Base-by-base conservation (phyloP, 202 grass and related monocot genomes). In the Setaria viridis region DNA sequence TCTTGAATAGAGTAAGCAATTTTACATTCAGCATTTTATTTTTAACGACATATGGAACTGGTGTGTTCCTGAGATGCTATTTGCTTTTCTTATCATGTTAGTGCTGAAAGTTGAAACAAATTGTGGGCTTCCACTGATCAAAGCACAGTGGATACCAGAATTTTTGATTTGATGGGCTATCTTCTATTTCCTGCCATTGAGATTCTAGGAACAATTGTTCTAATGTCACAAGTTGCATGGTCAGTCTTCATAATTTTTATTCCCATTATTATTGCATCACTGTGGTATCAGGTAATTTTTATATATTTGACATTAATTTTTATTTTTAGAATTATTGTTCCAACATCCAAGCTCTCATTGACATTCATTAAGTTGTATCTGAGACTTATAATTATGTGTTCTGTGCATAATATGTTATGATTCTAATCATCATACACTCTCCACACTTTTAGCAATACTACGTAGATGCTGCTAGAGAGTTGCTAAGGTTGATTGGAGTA, bases 201-300 rank as follows among this genome's bases (percentile, higher is more conserved):
- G 79, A 62, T 94, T 43, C 56, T 94, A 60, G 87, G 91, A 70
- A 92, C 91, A 78, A 64, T 94, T 75, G 51, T 88, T 81, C 77
- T 97, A 16, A 94, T 97, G 90, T 97, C 90, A 20, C 86, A 80
- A 63, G 86, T 94, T 70, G 85, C 94, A 65, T 97, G 94, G 92
- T 86, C 86, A 80, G 94, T 97, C 11, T 97, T 97, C 19, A 42
- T 92, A 58, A 45, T 94, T 68, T 97, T 94, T 48, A 46, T 94
- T 65, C 90, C 90, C n/a, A 55, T 86, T 54, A 87, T 92, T 87
- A 67, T 79, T 82, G 62, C 90, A 41, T 94, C 86, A 32, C 55
- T 94, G 29, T 94, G 88, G 92, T 94, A 92, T 74, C 88, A 97
- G 94, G 94, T 94, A 89, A 20, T 14, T 30, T 37, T 82, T 41